Conservation (phyloP, 371 early-diverging fungal genomes). For the Blakeslea trispora region DNA sequence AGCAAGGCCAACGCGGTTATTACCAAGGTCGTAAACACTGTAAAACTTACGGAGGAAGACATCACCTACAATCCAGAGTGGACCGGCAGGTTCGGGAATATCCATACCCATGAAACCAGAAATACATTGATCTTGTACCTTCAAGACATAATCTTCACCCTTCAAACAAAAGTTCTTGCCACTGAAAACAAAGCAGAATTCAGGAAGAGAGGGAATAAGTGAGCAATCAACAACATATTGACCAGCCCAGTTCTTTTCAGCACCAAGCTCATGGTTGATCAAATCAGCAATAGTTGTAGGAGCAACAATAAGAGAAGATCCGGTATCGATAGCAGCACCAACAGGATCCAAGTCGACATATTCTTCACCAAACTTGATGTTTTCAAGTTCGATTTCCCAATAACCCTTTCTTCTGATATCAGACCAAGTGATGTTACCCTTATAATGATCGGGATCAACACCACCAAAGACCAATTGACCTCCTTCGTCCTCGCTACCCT, state of each 20-base stretch:
- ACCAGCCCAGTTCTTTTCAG: conserved; percentile 87
- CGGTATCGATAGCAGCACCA: conserved; percentile 85
- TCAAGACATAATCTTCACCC: conserved; percentile 76
- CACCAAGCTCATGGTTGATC: conserved; percentile 89
- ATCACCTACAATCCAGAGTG: conserved; percentile 79
- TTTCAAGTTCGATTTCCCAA: conserved; percentile 90
- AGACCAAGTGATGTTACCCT: conserved; percentile 78
- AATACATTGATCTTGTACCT: conserved; percentile 84
- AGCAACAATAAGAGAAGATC: conserved; percentile 82
- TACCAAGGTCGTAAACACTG: conserved; percentile 87
- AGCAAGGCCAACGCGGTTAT: conserved; percentile 84
- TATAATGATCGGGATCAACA: conserved; percentile 68
- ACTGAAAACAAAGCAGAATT: conserved; percentile 76
- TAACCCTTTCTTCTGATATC: conserved; percentile 88
- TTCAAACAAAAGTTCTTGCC: conserved; percentile 63
- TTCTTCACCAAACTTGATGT: conserved; percentile 74
- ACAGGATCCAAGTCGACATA: conserved; percentile 55
- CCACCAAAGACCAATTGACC: conserved; percentile 91
- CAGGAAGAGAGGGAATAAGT: conserved; percentile 67
- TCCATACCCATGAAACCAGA: conserved; percentile 95
- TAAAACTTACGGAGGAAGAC: conserved; percentile 92
- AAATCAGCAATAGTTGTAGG: conserved; percentile 78
- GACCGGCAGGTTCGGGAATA: conserved; percentile 66
- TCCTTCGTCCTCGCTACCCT: conserved; percentile 52
- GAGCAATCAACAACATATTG: conserved; percentile 86